Conservation (phyloP, 495 filamentous ascomycete genomes). For the Talaromyces adpressus region DNA sequence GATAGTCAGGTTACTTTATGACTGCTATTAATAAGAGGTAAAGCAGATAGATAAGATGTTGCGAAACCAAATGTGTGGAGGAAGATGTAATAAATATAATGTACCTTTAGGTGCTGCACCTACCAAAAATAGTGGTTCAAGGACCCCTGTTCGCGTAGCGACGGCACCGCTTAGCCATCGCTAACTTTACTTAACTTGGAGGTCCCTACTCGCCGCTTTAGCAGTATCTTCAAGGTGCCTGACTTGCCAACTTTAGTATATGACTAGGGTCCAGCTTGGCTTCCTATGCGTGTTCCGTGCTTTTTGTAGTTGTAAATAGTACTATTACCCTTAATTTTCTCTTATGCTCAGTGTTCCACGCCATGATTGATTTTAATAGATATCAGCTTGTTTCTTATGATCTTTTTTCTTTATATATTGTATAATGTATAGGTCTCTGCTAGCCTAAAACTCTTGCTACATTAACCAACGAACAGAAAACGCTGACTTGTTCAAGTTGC, state of each 20-base stretch:
- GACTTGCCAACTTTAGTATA: not conserved
- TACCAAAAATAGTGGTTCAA: too few relatives aligned
- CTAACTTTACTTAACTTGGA: slow-evolving; percentile 1
- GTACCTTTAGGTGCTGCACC: too few relatives aligned
- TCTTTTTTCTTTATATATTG: not conserved
- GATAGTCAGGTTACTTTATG: too few relatives aligned
- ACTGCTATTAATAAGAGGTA: too few relatives aligned
- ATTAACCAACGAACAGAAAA: not conserved
- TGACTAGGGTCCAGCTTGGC: not conserved
- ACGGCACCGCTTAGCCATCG: not conserved
- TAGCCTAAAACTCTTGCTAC: not conserved
- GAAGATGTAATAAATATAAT: too few relatives aligned
- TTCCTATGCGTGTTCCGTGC: not conserved
- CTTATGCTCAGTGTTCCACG: not conserved
- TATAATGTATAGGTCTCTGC: not conserved
- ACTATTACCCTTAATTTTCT: not conserved
- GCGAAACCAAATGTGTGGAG: too few relatives aligned
- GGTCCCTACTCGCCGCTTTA: not conserved
- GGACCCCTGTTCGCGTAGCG: too few relatives aligned
- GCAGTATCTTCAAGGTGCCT: not conserved
- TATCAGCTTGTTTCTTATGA: not conserved
- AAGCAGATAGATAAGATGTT: too few relatives aligned
- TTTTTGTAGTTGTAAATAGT: not conserved
- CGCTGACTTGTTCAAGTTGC: not conserved
- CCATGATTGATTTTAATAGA: not conserved